Evolutionary conservation across 179 eudicot species (phyloP), one percentile per base, ranked within the genome.

Genomic region (Nepenthes alata): DNA sequence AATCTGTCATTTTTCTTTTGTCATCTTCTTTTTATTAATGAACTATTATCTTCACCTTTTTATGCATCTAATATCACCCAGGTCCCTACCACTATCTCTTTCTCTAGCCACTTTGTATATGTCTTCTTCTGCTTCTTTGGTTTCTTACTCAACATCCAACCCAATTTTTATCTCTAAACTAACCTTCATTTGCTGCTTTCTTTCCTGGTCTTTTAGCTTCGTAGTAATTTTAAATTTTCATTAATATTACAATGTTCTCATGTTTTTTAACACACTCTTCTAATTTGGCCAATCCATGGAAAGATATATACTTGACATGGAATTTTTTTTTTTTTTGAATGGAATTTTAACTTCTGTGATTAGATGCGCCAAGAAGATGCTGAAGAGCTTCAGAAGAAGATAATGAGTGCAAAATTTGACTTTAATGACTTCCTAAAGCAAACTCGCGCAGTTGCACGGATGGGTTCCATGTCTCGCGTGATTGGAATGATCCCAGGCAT

Each of bases 401-500:
- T 93, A 59, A 87, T 85, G 96, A 83, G 84, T 73, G 90, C 98
- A 68, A 93, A 93, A 48, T 93, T 84, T 66, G 95, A 93, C 77
- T 93, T 93, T 62, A 89, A 89, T 63, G 98, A 93, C 81, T 89
- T 93, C 78, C 72, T 93, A 57, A 93, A 93, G 85, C 98, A 93
- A 74, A 93, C 95, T 58, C 89, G 93, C 58, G 86, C 95, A 51
- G 93, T 93, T 74, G 98, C 98, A 58, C 91, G 67, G 63, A 93
- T 93, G 98, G 98, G 96, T 74, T 83, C 98, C 59, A 81, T 93
- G 90, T 83, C 95, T 48, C 96, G 98, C 69, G 95, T 93, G 62
- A 73, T 93, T 78, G 98, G 98, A 67, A 93, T 93, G 98, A 86
- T 93, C 72, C 98, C 98, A 25, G 98, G 98, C 73, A 93, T 93